Evolutionary conservation across 441 rosid species (phyloP), one percentile per base, ranked within the genome.

Genomic region (Brassica hybrid): DNA sequence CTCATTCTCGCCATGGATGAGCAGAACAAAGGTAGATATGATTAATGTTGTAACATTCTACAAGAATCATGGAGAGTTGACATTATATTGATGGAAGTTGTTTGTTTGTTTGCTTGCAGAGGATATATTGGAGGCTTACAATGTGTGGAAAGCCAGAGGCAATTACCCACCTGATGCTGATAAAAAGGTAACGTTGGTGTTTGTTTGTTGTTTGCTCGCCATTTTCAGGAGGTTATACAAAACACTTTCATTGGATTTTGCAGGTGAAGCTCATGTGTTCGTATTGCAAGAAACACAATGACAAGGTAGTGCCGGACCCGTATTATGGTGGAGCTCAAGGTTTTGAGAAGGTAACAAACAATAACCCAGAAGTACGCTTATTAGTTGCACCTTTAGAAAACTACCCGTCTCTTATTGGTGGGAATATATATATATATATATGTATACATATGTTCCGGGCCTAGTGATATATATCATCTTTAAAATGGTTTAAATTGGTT

Each of bases 1-100:
- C 80, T 89, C 73, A 91, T 91, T 79, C 94, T 91, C 79, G 99
- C 94, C 2, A 95, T 93, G 98, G 99, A 93, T 80, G 85, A 87
- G 45, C 85, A 83, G 76, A 95, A 95, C 81, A 87, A 83, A 85
- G 88, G 98, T 88, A 27, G 21, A 52, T 4, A 8, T 30, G 16
- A 48, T 27, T 62, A 6, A 1, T 48, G 1, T 34, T 23, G n/a
- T 1, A 66, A 32, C 41, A 18, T 76, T 76, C 2, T 48, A 34
- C 45, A 76, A 18, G n/a, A 57, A 21, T 10, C 57, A 9, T 60
- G 38, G 65, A 61, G 65, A 50, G 6, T 19, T 32, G 8, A 6
- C 38, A 27, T 27, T 27, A 27, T 5, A 27, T 27, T 27, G 32
- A 27, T 27, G 32, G 32, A 27, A 27, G 32, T 27, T 27, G 32